Evolutionary conservation across 805 yeast genomes (phyloP).

Genomic region (Metschnikowia dekortorum): DNA sequence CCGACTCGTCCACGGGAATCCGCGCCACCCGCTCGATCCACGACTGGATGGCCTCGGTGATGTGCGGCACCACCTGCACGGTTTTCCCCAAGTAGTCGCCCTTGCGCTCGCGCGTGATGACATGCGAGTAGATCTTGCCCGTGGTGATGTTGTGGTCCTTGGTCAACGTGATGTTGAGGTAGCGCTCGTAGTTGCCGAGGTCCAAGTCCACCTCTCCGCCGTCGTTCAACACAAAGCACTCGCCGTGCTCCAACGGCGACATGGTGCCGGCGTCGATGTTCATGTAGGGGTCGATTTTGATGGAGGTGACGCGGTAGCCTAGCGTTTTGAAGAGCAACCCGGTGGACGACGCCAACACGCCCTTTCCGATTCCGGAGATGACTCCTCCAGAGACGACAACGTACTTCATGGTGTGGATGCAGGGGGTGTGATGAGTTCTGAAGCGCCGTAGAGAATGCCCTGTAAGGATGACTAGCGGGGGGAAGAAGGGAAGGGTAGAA

Average conservation of each 20-base stretch:
- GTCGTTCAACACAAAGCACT: slow-evolving; percentile 94
- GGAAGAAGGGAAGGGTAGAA: slow-evolving; percentile 22
- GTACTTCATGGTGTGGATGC: slow-evolving; percentile 69
- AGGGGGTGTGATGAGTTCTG: too few relatives aligned
- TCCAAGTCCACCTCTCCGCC: slow-evolving; percentile 99
- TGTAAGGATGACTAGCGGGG: slow-evolving; percentile 42
- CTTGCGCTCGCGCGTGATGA: slow-evolving; percentile 88
- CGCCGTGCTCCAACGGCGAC: slow-evolving; percentile 99
- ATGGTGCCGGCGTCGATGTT: slow-evolving; percentile 99
- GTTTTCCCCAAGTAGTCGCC: slow-evolving; percentile 98
- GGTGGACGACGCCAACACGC: slow-evolving; percentile 95
- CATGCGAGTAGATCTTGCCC: slow-evolving; percentile 93
- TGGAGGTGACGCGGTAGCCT: slow-evolving; percentile 93
- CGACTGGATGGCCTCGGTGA: slow-evolving; percentile 95
- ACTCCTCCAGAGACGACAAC: slow-evolving; percentile 99
- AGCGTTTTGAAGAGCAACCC: slow-evolving; percentile 91
- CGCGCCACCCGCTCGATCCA: slow-evolving; percentile 94
- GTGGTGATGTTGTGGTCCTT: slow-evolving; percentile 96
- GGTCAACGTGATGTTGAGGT: slow-evolving; percentile 88
- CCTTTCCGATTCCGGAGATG: slow-evolving; percentile 98
- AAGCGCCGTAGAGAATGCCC: not conserved
- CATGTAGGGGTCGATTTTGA: slow-evolving; percentile 98
- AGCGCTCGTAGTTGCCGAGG: slow-evolving; percentile 96
- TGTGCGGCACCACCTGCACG: slow-evolving; percentile 98
- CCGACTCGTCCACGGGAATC: slow-evolving; percentile 87